Conservation (phyloP, 371 early-diverging fungal genomes). For the Apophysomyces elegans region DNA sequence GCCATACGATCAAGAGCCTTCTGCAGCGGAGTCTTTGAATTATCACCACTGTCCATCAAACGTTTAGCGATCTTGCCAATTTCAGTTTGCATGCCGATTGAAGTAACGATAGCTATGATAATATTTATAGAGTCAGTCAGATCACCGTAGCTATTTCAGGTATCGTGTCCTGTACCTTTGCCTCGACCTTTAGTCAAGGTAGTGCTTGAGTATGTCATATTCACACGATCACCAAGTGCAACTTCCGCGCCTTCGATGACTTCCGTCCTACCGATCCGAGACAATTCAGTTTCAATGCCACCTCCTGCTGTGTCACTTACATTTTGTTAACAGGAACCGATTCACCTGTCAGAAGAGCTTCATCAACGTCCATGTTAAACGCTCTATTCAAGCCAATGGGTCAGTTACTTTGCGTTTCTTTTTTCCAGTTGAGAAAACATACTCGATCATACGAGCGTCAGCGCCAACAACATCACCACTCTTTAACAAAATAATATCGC, state of each 20-base stretch:
- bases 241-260: constrained; percentile 36
- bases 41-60: constrained; percentile 70
- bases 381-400: constrained; percentile 25
- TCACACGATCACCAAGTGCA: constrained; percentile 62
- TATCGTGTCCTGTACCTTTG: constrained; percentile 23
- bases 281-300: too few relatives aligned
- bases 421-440: constrained; percentile 20
- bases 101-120: constrained; percentile 80
- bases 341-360: constrained; percentile 88
- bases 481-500: constrained; percentile 89
- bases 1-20: constrained; percentile 70
- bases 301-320: constrained; percentile 16
- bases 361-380: constrained; percentile 87
- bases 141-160: too few relatives aligned
- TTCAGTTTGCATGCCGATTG: constrained; percentile 88
- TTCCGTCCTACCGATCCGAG: constrained; percentile 17
- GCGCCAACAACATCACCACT: constrained; percentile 92
- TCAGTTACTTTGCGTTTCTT: too few relatives aligned
- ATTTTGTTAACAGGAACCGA: constrained; percentile 73
- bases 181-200: constrained; percentile 52
- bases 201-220: constrained; percentile 69
- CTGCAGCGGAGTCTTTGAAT: constrained; percentile 73
- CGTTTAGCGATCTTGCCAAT: constrained; percentile 92
- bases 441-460: constrained; percentile 86
- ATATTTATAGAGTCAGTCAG: too few relatives aligned